Evolutionary conservation across 495 filamentous ascomycete species (phyloP).

Genomic region (Penicillium egyptiacum): DNA sequence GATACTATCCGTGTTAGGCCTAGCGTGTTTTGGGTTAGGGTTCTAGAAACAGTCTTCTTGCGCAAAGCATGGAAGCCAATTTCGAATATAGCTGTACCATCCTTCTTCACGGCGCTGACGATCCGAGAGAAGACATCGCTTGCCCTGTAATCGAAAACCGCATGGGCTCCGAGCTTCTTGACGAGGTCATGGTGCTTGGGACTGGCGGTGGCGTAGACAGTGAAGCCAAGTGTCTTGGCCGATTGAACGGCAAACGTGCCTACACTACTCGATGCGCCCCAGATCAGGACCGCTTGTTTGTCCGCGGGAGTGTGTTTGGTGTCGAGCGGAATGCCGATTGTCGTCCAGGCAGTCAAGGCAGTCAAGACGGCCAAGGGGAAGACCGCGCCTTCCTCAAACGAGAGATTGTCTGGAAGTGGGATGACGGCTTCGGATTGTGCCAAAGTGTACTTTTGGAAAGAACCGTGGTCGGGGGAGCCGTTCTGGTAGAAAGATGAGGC

Average conservation of each 20-base stretch:
- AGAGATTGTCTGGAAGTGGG: conserved; percentile 35
- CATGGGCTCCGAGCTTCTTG: conserved; percentile 43
- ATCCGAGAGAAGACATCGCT: conserved; percentile 40
- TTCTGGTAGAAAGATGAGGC: conserved; percentile 33
- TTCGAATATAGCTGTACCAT: conserved; percentile 19
- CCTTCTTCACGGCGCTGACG: conserved; percentile 33
- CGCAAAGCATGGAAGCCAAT: too few species aligned
- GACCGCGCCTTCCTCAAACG: conserved; percentile 40
- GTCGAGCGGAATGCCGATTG: conserved; percentile 35
- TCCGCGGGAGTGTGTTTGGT: conserved; percentile 28
- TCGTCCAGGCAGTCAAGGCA: conserved; percentile 35
- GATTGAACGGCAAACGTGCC: conserved; percentile 44
- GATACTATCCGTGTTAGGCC: too few species aligned
- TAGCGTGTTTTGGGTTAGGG: too few species aligned
- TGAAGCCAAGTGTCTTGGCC: conserved; percentile 42
- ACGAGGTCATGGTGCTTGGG: conserved; percentile 43
- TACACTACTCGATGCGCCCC: conserved; percentile 51
- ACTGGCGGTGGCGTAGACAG: conserved; percentile 48
- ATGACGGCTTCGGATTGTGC: conserved; percentile 22
- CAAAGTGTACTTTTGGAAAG: conserved; percentile 40
- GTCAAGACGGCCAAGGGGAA: conserved; percentile 40
- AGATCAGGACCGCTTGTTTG: conserved; percentile 43
- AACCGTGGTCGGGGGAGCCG: conserved; percentile 34
- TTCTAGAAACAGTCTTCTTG: too few species aligned
- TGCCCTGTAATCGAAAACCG: conserved; percentile 47